Evolutionary conservation across 257 asterid genomes (phyloP), one percentile per base, ranked within the genome.

Genomic region (Nicotiana knightiana): DNA sequence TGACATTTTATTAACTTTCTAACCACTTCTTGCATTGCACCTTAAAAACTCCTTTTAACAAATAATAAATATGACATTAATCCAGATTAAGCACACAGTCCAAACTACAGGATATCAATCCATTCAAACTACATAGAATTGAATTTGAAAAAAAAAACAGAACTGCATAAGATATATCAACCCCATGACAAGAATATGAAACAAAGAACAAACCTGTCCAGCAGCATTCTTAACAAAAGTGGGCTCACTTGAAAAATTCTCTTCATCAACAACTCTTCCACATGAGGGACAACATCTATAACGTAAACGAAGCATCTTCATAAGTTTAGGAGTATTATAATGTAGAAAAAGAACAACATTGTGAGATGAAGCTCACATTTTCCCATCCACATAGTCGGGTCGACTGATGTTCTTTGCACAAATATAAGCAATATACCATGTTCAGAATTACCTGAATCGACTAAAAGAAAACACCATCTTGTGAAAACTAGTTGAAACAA

Each of bases 231-330:
- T 91, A 2, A 85, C 87, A 88, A 91, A 93, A 6, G 88, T 79
- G 58, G 90, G 87, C 82, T 91, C 96, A 81, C 73, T 81, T 1
- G 90, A 73, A 54, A 89, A 88, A 82, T 82, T 83, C 58, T 90
- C 94, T 82, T 90, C 93, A 2, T 85, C 90, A 1, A 91, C 84
- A 82, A 93, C 94, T 86, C 86, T 88, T 81, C 96, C 97, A 82
- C 97, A 93, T 53, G 39, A 18, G 5, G 87, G 51, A 86, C 96
- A 93, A 70, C 94, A 89, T 86, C 97, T 93, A 54, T 80, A 17
- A 80, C 1, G 58, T 43, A 11, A 70, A 70, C 21, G 89, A 66
- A 80, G 61, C 81, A 64, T 79, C 61, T 39, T 62, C 7, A 39
- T 39, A 39, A 5, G 46, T 6, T 39, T 39, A 61, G 32, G 10